Evolutionary conservation across 2,329 filamentous ascomycete species (phyloP).

Genomic region (Colletotrichum musicola): DNA sequence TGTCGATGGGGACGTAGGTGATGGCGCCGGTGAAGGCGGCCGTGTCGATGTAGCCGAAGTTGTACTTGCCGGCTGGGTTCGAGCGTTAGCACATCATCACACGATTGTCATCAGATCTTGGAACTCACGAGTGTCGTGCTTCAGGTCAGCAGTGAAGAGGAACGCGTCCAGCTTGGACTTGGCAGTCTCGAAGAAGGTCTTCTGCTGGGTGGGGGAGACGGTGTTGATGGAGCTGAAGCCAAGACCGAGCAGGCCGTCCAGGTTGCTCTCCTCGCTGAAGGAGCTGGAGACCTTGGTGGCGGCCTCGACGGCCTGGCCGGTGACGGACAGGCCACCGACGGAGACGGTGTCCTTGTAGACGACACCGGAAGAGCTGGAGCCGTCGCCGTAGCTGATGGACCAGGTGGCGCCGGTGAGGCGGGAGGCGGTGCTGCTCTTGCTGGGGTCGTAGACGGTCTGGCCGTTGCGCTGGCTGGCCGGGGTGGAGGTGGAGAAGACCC

Average conservation of each 20-base stretch:
- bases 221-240: conserved; percentile 65
- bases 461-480: conserved; percentile 41
- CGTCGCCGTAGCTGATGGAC: conserved; percentile 50
- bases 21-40: conserved; percentile 68
- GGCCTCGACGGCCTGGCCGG: conserved; percentile 48
- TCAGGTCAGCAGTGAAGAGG: conserved; percentile 40
- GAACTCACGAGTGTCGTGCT: conserved; percentile 32
- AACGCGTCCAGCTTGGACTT: conserved; percentile 34
- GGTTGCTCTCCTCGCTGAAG: conserved; percentile 43
- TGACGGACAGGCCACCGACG: conserved; percentile 46
- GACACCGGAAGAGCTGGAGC: conserved; percentile 46
- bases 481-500: conserved; percentile 51
- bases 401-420: conserved; percentile 45
- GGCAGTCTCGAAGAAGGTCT: conserved; percentile 44
- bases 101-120: conserved; percentile 55
- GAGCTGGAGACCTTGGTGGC: conserved; percentile 44
- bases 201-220: conserved; percentile 48
- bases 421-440: conserved; percentile 46
- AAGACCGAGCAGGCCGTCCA: conserved; percentile 76
- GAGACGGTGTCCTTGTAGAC: conserved; percentile 49
- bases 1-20: conserved; percentile 68
- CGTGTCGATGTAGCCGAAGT: conserved; percentile 65
- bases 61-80: conserved; percentile 51
- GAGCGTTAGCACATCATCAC: conserved; percentile 49
- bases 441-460: conserved; percentile 48